Base-by-base conservation (phyloP, 495 filamentous ascomycete genomes). In the Elaphomyces granulatus region DNA sequence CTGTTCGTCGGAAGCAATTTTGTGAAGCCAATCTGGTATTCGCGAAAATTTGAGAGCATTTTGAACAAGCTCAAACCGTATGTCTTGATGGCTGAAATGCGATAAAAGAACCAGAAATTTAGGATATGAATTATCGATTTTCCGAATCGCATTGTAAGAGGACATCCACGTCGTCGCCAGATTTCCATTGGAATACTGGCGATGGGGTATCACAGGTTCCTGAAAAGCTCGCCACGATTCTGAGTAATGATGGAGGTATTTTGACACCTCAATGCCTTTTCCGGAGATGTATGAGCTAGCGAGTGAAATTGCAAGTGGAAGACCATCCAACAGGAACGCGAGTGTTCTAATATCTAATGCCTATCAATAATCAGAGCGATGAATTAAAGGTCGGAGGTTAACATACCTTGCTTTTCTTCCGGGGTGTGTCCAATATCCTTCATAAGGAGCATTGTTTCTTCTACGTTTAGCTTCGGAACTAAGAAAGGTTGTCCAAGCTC, bases 11-110 rank as follows among this genome's bases (percentile, higher is more conserved):
- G 48, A 47, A 35, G 51, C 45, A 9, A 47, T 38, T 15, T 39
- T 41, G 46, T 46, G 9, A 12, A 64, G 45, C 62, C 54, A 67
- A 7, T 9, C 4, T 0, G 55, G 60, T 1, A 43, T 20, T 12
- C 47, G 4, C 1, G 40, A 45, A 42, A 34, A 32, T 34, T 52
- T 0, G 1, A 7, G 12, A 14, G 43, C 42, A 37, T 38, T 34
- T 19, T 45, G 10, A 14, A 66, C 14, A 35, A 71, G 53, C 41
- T 67, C 60, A 43, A 56, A 68, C 67, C 66, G 71, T 21, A 71
- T 52, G 51, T 72, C 67, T 41, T 64, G 60, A 44, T 66, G 67
- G 46, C 67, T 59, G 34, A 70, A 66, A 38, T 47, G 62, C 35
- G 64, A 61, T 56, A 63, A 65, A 4, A 69, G 43, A 3, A 56